These are phyloP conservation scores for Globisporangium nagaii DNA, from an alignment of 352 stramenopile species.

Conservation along the genomic window DNA sequence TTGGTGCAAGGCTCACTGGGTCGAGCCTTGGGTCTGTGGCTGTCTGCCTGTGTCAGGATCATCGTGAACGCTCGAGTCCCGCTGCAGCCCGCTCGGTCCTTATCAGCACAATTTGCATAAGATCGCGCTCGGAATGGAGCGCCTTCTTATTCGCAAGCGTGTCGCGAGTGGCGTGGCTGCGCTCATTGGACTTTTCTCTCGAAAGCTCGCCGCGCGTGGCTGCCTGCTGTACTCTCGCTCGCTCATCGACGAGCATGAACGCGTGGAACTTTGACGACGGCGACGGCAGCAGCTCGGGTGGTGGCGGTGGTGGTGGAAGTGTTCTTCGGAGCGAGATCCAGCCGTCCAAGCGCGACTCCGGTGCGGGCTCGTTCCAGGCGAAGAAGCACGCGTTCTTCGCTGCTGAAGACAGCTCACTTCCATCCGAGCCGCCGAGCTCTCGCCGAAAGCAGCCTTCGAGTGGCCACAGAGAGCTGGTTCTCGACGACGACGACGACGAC, in stretches of 20 bases:
- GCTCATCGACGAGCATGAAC: background rate
- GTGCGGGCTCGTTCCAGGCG: slow-evolving; percentile 2
- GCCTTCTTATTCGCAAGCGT: background rate
- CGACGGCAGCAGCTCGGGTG: no score
- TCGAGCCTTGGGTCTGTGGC: no score
- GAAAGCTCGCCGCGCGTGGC: no score
- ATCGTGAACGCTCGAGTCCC: no score
- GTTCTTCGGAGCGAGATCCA: slow-evolving; percentile 2
- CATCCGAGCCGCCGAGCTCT: background rate
- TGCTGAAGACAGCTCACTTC: slow-evolving; percentile 3
- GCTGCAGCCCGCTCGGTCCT: no score
- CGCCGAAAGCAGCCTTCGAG: slow-evolving; percentile 16
- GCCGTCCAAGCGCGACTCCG: background rate
- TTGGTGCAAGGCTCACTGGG: no score
- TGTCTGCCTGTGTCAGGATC: no score
- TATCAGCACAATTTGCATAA: no score
- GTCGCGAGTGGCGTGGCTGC: background rate
- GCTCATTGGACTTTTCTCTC: no score
- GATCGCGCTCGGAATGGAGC: background rate
- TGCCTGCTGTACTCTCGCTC: background rate
- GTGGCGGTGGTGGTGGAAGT: background rate
- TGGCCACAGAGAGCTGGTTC: slow-evolving; percentile 16
- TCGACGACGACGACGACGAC: slow-evolving; percentile 18
- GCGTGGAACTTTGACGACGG: slow-evolving; percentile 4
- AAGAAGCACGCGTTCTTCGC: slow-evolving; percentile 27